These are phyloP conservation scores for Eimeria falciformis DNA, from an alignment of 169 alveolate genomes.

Conservation along the genomic window DNA sequence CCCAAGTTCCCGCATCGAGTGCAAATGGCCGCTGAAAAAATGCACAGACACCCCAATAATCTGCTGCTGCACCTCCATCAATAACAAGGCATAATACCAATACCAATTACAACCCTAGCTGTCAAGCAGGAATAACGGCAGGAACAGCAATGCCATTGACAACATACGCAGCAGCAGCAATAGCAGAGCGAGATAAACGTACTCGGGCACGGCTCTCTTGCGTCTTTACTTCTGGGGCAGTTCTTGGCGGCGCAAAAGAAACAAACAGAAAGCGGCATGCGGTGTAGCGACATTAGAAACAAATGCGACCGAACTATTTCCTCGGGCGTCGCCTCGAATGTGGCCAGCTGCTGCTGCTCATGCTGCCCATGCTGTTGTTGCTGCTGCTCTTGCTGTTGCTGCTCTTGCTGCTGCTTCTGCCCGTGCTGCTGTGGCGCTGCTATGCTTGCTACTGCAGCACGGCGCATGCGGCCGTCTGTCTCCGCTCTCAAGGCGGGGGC, in stretches of 20 bases:
- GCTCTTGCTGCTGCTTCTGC: constrained; percentile 2
- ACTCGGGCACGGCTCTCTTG: constrained; percentile 1
- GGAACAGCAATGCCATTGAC: constrained; percentile 14
- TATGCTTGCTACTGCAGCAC: constrained; percentile 10
- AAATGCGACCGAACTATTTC: constrained; percentile 17
- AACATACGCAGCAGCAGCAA: constrained; percentile 23
- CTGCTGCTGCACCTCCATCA: constrained; percentile 24
- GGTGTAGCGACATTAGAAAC: not conserved
- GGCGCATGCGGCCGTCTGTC: constrained; percentile 36
- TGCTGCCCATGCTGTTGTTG: not conserved
- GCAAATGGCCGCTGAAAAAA: constrained; percentile 16
- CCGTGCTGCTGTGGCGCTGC: too few relatives aligned
- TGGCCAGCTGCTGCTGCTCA: not conserved
- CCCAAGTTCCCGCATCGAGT: not conserved
- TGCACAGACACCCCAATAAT: not conserved
- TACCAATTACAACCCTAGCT: not conserved
- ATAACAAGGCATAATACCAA: not conserved
- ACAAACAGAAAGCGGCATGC: not conserved
- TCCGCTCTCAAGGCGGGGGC: not conserved
- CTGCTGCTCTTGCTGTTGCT: constrained; percentile 12
- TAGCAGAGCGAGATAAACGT: not conserved
- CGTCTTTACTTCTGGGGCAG: constrained; percentile 32
- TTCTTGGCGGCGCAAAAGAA: constrained; percentile 18
- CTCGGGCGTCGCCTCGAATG: not conserved
- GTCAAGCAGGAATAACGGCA: not conserved